Evolutionary conservation across 1,284 basidiomycete genomes (phyloP), one percentile per base, ranked within the genome.

Genomic region (Salmacisia buchloeana): DNA sequence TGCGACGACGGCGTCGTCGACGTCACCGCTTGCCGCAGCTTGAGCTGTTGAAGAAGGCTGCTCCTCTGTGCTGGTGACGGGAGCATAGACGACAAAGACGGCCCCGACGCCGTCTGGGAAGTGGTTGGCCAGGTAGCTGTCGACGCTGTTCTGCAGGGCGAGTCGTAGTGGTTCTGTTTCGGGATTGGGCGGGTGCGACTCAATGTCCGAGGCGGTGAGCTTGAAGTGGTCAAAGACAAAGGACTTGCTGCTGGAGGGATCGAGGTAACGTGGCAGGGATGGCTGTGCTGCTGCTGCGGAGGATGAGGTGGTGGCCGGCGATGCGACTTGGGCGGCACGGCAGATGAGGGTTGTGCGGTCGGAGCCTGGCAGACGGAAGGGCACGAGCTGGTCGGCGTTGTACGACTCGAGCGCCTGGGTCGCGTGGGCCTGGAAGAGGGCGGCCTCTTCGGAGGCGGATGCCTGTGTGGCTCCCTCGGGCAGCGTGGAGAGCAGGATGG

Each of bases 21-120:
- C 25, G 15, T 29, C 35, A 21, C 25, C 39, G 52, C 31, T 38
- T 39, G 36, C 49, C 25, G 38, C 36, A 3, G 23, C 38, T 12
- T 35, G 21, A 6, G 36, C 31, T 25, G 36, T 35, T 57, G 60
- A 38, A 18, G 23, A 45, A 15, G 46, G 33, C 13, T 61, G 9
- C 31, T 25, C 36, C 43, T 58, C 66, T 21, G 45, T 43, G 10
- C 12, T 54, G 29, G 49, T 9, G 18, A 12, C 49, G 7, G 58
- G 58, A 23, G 58, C 36, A 18, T 59, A 31, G 3, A 33, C 25
- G 39, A 41, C 58, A 61, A 75, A 76, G 2, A 73, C 70, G 10
- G 65, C 64, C 33, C 65, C 68, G 15, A 75, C 66, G 35, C 76
- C 76, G 49, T 70, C 68, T n/a, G 66, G 68, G 63, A 74, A 79